phyloP scores from a whole-genome alignment of 331 rosid genomes.

The Arachis monticola region DNA sequence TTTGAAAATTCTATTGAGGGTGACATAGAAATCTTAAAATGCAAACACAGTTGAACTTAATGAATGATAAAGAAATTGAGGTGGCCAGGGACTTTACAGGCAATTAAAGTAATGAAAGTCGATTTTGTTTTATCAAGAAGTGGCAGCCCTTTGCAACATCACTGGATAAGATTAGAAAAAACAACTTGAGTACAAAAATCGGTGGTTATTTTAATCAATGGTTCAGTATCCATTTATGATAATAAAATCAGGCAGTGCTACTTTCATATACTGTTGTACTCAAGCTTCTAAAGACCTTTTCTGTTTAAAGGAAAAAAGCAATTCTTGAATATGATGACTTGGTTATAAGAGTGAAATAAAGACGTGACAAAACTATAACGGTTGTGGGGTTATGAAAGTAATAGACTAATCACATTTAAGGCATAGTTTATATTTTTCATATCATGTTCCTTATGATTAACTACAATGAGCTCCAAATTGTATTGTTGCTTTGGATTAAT shows the following conservation, averaged over 20 bases:
- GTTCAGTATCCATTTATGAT: slow-evolving; percentile 1
- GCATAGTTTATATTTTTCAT: background rate
- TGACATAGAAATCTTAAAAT: slow-evolving; percentile 8
- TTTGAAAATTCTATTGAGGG: background rate
- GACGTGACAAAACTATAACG: background rate
- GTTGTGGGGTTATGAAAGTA: background rate
- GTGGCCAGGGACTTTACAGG: background rate
- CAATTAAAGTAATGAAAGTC: background rate
- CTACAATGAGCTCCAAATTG: slow-evolving; percentile 6
- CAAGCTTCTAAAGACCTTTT: background rate
- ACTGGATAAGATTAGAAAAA: background rate
- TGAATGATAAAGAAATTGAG: background rate
- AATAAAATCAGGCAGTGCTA: background rate
- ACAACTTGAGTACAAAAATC: background rate
- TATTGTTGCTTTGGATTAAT: slow-evolving; percentile 7
- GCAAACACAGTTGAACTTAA: background rate
- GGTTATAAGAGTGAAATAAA: background rate
- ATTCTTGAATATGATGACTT: background rate
- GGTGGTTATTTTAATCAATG: background rate
- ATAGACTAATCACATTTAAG: background rate
- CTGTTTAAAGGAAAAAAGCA: slow-evolving; percentile 18
- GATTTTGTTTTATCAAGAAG: background rate
- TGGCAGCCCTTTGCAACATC: background rate
- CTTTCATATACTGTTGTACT: background rate
- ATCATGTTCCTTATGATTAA: slow-evolving; percentile 3